Evolutionary conservation across 441 rosid species (phyloP).

Genomic region (Syzygium syzygioides): DNA sequence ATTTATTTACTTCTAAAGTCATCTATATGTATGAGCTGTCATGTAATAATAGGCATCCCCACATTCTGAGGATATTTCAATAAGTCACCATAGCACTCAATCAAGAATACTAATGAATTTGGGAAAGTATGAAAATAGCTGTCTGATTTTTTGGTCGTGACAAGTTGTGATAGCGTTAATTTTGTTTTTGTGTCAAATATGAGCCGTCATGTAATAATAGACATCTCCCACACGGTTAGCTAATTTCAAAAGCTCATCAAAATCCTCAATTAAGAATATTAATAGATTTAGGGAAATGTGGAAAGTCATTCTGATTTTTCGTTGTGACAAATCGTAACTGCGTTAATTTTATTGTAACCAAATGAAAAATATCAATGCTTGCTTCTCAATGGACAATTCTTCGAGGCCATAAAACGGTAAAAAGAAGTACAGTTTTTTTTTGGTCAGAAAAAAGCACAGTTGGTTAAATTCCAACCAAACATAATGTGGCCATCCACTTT

Average conservation of each 20-base stretch:
- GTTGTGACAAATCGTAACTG: not conserved
- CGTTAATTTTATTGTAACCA: not conserved
- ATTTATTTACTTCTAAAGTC: not conserved
- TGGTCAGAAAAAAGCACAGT: not conserved
- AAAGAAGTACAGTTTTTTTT: not conserved
- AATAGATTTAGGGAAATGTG: not conserved
- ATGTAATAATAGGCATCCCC: not conserved
- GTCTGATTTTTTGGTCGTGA: fast-evolving
- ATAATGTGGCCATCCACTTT: too few relatives aligned
- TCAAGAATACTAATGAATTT: not conserved
- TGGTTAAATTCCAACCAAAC: not conserved
- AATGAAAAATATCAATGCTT: not conserved
- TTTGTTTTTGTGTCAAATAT: not conserved
- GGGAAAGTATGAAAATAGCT: not conserved
- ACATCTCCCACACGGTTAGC: not conserved
- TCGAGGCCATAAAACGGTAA: fast-evolving
- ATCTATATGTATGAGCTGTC: not conserved
- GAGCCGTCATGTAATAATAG: not conserved
- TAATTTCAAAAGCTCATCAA: not conserved
- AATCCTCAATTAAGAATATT: not conserved
- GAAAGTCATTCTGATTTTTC: not conserved
- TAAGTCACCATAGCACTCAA: not conserved
- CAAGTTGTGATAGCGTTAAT: not conserved
- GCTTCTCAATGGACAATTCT: fast-evolving
- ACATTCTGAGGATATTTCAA: not conserved